Base-by-base conservation (phyloP, 1,284 basidiomycete species). In the Naganishia sp. region DNA sequence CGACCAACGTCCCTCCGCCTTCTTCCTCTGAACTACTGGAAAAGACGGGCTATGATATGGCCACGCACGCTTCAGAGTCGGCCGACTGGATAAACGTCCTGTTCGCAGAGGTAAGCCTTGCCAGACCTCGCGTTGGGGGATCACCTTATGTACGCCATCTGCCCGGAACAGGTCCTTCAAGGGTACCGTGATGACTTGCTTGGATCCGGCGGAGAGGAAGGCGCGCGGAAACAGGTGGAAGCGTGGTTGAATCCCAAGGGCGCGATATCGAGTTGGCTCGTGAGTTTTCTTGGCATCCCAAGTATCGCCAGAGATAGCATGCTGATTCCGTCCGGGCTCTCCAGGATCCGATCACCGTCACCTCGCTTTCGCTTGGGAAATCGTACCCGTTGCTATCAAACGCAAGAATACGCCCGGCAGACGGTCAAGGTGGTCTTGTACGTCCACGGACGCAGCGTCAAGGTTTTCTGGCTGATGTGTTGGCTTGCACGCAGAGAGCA, bases 51-150 rank as follows among this genome's bases (percentile, higher is more conserved):
- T 85, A 85, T 71, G 84, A 85, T 67, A 78, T 84, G 70, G 75
- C 81, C 2, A 79, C 79, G 15, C 84, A 85, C 70, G 72, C 81
- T 3, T 75, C 82, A 13, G 84, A 85, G 69, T 80, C 81, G 18
- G 75, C 81, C 32, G 84, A 83, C 69, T 85, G 84, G 84, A 73
- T 85, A 52, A 85, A 85, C 71, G 82, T 85, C 43, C 76, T 85
- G 21, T 74, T 83, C 32, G 83, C 83, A 4, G 83, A 85, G 73
- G 81, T 82, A 43, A 42, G 77, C n/a, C 52, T 45, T 21, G 46
- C 18, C 47, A 52, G 32, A 17, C 45, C 11, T 64, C 51, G 3
- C 62, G 41, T 25, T 28, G 64, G 32, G 67, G 35, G 35, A 39
- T 9, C 28, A 5, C 10, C 35, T 39, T 6, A 39, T 35, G 23